phyloP scores from a whole-genome alignment of 2,329 filamentous ascomycete species.

The Microcyclospora pomicola region DNA sequence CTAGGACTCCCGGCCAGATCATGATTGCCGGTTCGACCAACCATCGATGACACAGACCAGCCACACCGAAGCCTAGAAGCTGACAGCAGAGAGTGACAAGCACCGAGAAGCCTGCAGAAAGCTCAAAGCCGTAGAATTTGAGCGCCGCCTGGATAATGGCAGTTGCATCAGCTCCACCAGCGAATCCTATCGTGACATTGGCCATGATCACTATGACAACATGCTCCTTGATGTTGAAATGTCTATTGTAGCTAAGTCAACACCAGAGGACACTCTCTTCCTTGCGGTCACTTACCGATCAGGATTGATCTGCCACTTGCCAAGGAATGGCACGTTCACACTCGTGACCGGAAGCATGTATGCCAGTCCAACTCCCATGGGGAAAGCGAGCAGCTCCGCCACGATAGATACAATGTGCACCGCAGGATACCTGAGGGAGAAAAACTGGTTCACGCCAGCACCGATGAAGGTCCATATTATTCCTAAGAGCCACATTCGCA shows the following conservation, averaged over 20 bases:
- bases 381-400: constrained; percentile 70
- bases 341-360: constrained; percentile 44
- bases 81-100: constrained; percentile 76
- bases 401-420: constrained; percentile 83
- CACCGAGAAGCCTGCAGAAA: constrained; percentile 63
- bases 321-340: constrained; percentile 40
- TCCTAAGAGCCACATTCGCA: constrained; percentile 34
- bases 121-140: constrained; percentile 67
- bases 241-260: constrained; percentile 14
- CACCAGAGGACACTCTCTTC: constrained; percentile 25
- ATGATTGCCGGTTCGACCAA: constrained; percentile 75
- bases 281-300: constrained; percentile 5
- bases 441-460: constrained; percentile 56
- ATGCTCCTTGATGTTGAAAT: constrained; percentile 45
- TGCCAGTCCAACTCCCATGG: constrained; percentile 70
- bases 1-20: constrained; percentile 82
- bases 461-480: constrained; percentile 32
- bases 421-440: constrained; percentile 79
- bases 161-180: constrained; percentile 36
- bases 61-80: constrained; percentile 74
- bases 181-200: constrained; percentile 39
- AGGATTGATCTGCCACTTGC: constrained; percentile 16
- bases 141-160: constrained; percentile 71
- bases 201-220: constrained; percentile 32
- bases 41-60: constrained; percentile 66